Conservation (phyloP, 768 basidiomycete species). For the Scleroderma citrinum region DNA sequence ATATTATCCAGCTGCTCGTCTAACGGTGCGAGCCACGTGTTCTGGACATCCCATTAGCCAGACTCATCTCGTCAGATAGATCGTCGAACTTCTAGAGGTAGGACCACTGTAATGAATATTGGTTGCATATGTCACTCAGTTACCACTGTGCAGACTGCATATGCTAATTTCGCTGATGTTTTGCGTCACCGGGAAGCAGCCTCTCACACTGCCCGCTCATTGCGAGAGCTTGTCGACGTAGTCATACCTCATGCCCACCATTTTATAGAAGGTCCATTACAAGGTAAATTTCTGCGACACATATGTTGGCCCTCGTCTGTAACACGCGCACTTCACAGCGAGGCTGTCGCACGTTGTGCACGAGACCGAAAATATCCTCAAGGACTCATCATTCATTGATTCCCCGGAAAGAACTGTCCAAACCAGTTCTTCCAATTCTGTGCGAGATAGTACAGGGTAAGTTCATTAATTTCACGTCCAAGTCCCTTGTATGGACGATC, state of each 20-base stretch:
- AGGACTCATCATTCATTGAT: no score
- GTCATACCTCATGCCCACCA: constrained; percentile 15
- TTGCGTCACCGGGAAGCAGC: constrained; percentile 3
- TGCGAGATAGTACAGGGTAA: no score
- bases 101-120: constrained; percentile 14
- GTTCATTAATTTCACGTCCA: no score
- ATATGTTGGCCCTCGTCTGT: no score
- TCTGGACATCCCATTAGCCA: no score
- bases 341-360: constrained; percentile 17
- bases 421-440: no score
- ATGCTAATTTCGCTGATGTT: constrained; percentile 9
- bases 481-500: no score
- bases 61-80: constrained; percentile 33
- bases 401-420: no score
- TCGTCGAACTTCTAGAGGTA: constrained; percentile 45
- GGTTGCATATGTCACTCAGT: constrained; percentile 15
- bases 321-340: no score
- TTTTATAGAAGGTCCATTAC: constrained; percentile 20
- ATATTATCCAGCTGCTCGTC: constrained; percentile 46
- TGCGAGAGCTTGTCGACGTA: constrained; percentile 15
- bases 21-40: constrained; percentile 35
- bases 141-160: constrained; percentile 16
- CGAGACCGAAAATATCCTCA: no score
- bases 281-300: constrained; percentile 11
- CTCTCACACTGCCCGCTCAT: constrained; percentile 5